Conservation (phyloP, 768 basidiomycete genomes). For the Boletus vermiculosoides region DNA sequence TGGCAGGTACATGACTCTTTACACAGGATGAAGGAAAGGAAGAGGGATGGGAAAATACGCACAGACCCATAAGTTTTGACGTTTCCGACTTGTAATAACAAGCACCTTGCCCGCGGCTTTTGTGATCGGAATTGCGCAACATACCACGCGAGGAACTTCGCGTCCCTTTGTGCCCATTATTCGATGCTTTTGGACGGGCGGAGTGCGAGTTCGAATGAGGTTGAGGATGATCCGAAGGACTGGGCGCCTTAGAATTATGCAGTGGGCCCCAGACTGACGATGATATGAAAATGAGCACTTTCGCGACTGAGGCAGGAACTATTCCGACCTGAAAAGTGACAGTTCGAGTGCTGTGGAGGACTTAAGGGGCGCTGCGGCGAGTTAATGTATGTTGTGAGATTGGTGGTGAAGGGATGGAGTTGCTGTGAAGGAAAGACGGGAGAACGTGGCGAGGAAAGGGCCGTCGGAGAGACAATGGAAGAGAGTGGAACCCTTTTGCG, state of each 20-base stretch:
- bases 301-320: neutral
- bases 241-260: neutral
- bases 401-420: neutral
- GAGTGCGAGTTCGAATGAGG: conserved; percentile 1
- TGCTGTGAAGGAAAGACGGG: conserved; percentile 12
- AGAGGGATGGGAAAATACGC: conserved; percentile 43
- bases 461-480: conserved; percentile 5
- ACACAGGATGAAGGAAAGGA: neutral
- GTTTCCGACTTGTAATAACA: conserved; percentile 81
- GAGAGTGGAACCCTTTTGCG: conserved; percentile 14
- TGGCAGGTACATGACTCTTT: conserved; percentile 1
- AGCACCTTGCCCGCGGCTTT: conserved; percentile 74
- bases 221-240: neutral
- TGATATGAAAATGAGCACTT: conserved; percentile 9
- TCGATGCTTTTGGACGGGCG: conserved; percentile 2
- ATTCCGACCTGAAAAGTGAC: conserved; percentile 11
- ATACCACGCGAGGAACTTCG: conserved; percentile 79
- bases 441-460: conserved; percentile 4
- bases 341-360: conserved; percentile 1
- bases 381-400: conserved; percentile 5
- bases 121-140: conserved; percentile 85
- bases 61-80: conserved; percentile 84
- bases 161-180: conserved; percentile 69
- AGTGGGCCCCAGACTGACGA: conserved; percentile 1
- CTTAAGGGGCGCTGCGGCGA: conserved; percentile 12